Percentiles rank a stretch among this genome's conserved stretches.
These are phyloP conservation scores for Ustilago crameri DNA, from an alignment of 1,284 basidiomycete species.

Conservation along the genomic window DNA sequence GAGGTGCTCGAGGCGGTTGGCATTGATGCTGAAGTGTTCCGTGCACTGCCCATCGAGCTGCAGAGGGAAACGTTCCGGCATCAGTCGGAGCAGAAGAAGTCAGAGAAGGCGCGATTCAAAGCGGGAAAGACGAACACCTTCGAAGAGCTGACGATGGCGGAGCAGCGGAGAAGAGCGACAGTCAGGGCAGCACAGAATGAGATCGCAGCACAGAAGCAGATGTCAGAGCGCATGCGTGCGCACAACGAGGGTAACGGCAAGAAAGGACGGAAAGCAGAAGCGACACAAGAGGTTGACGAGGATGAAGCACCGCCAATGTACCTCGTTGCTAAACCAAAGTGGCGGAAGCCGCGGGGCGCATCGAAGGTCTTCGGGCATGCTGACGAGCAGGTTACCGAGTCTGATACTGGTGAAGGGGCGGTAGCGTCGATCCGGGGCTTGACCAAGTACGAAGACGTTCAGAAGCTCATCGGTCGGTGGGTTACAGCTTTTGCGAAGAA, in stretches of 20 bases:
- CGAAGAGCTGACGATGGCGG: slow-evolving; percentile 37
- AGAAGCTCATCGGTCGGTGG: slow-evolving; percentile 44
- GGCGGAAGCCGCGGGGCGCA: slow-evolving; percentile 2
- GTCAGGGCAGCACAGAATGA: slow-evolving; percentile 34
- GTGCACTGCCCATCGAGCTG: slow-evolving; percentile 49
- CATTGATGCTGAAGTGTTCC: slow-evolving; percentile 61
- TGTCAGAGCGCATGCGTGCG: slow-evolving; percentile 16
- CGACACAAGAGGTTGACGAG: neutral
- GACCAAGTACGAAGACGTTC: slow-evolving; percentile 17
- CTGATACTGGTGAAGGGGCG: neutral
- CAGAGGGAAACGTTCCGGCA: slow-evolving; percentile 52
- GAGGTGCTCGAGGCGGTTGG: slow-evolving; percentile 35
- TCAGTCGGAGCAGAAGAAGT: slow-evolving; percentile 35
- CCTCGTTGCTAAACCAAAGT: slow-evolving; percentile 14
- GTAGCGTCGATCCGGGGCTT: slow-evolving; percentile 36
- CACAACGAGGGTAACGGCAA: slow-evolving; percentile 8
- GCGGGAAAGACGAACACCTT: slow-evolving; percentile 26
- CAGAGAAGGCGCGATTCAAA: slow-evolving; percentile 27
- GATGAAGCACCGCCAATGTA: slow-evolving; percentile 32
- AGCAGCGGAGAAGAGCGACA: slow-evolving; percentile 39
- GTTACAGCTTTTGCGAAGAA: slow-evolving; percentile 29
- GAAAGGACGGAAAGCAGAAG: neutral
- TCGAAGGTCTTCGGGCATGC: slow-evolving; percentile 18
- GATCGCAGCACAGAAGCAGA: slow-evolving; percentile 15
- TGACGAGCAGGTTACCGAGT: neutral